Conservation (phyloP, 148 eudicot genomes). For the Vaccinium macrocarpon region DNA sequence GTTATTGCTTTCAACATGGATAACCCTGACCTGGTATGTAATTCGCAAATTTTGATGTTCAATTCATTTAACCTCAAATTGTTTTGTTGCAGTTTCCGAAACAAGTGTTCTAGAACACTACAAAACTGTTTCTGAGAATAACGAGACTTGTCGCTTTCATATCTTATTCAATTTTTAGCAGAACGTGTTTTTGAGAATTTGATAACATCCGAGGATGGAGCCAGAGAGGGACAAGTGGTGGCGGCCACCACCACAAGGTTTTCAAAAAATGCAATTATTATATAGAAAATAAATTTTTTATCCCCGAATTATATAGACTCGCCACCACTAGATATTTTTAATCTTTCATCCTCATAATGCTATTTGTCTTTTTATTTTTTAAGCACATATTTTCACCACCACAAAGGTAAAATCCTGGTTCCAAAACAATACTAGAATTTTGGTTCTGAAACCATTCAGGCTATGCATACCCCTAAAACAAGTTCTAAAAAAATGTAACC, state of each 20-base stretch:
- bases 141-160: neutral
- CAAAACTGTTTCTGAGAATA: neutral
- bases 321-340: no score
- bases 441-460: neutral
- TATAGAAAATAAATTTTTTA: no score
- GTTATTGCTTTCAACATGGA: conserved; percentile 33
- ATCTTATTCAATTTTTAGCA: neutral
- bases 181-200: neutral
- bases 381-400: no score
- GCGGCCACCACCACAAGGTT: no score
- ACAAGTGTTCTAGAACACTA: neutral
- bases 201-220: no score
- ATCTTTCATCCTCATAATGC: no score
- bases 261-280: no score
- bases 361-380: no score
- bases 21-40: conserved; percentile 27
- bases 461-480: neutral
- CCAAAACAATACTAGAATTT: neutral
- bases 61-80: neutral
- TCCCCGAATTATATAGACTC: no score
- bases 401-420: no score
- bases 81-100: neutral
- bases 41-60: neutral
- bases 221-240: no score
- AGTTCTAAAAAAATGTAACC: neutral